phyloP scores from a whole-genome alignment of 2,329 filamentous ascomycete species.

The Fusarium liriodendri region DNA sequence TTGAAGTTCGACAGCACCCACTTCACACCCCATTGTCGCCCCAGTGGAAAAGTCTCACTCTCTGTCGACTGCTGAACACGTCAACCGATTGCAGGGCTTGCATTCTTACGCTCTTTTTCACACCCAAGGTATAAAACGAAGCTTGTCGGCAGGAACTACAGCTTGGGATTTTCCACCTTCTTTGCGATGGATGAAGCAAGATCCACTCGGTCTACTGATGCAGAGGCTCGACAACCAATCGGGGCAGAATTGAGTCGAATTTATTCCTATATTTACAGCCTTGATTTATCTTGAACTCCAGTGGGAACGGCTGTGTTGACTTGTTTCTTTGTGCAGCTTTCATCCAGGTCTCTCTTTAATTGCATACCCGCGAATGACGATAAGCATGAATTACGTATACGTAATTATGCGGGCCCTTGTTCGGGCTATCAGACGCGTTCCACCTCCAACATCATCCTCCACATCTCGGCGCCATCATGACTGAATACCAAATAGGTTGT shows the following conservation, averaged over 20 bases:
- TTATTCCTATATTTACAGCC: not conserved
- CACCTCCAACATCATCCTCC: not conserved
- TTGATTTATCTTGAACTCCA: not conserved
- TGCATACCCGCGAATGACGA: not conserved
- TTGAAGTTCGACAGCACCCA: not conserved
- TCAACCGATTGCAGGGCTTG: not conserved
- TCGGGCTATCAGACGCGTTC: not conserved
- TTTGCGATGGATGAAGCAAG: not conserved
- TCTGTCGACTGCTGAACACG: not conserved
- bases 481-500: not conserved
- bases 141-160: not conserved
- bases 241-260: not conserved
- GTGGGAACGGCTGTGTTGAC: not conserved
- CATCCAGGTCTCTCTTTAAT: not conserved
- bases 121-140: not conserved
- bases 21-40: no score
- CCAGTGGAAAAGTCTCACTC: not conserved
- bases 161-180: not conserved
- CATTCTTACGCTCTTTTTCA: not conserved
- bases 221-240: not conserved
- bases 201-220: not conserved
- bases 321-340: not conserved
- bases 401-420: not conserved
- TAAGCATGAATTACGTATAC: not conserved
- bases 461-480: not conserved